A percentile compares a stretch with the other conserved stretches of the same genome.
phyloP scores from a whole-genome alignment of 768 basidiomycete species.

The Tephrocybe sp. region DNA sequence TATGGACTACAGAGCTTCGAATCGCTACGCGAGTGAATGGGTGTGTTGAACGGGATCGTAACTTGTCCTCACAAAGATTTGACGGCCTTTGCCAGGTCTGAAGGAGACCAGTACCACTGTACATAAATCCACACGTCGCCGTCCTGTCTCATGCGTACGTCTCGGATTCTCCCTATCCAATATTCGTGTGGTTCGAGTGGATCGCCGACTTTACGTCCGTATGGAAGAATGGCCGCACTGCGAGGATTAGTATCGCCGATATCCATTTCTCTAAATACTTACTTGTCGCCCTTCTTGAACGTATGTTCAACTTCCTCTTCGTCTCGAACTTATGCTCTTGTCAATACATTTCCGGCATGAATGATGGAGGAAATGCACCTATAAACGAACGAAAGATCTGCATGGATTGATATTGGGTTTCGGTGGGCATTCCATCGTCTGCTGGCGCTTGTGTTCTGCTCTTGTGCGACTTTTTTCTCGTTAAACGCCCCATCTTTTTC shows the following conservation, averaged over 20 bases:
- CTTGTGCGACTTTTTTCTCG: constrained; percentile 12
- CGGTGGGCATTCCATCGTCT: constrained; percentile 16
- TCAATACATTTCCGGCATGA: not conserved
- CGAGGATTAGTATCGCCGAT: not conserved
- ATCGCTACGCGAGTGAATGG: constrained; percentile 28
- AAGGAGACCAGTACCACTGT: constrained; percentile 53
- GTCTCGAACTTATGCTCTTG: constrained; percentile 21
- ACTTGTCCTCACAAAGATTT: constrained; percentile 56
- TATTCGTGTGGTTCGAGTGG: constrained; percentile 34
- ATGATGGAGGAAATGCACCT: constrained; percentile 15
- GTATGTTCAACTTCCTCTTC: constrained; percentile 28
- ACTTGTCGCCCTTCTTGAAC: constrained; percentile 37
- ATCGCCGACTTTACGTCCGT: constrained; percentile 22
- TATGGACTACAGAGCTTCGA: constrained; percentile 35
- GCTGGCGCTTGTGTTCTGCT: not conserved
- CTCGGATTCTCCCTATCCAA: constrained; percentile 51
- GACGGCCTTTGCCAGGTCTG: constrained; percentile 40
- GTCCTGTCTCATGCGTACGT: constrained; percentile 36
- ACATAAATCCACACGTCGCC: constrained; percentile 44
- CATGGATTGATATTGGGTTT: constrained; percentile 17
- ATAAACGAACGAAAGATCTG: constrained; percentile 21
- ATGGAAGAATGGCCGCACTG: constrained; percentile 44
- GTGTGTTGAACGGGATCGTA: not conserved
- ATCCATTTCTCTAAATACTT: constrained; percentile 11
- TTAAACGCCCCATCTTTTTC: constrained; percentile 1